phyloP scores from a whole-genome alignment of 2,329 filamentous ascomycete genomes.

The Pestalotiopsis sp. region DNA sequence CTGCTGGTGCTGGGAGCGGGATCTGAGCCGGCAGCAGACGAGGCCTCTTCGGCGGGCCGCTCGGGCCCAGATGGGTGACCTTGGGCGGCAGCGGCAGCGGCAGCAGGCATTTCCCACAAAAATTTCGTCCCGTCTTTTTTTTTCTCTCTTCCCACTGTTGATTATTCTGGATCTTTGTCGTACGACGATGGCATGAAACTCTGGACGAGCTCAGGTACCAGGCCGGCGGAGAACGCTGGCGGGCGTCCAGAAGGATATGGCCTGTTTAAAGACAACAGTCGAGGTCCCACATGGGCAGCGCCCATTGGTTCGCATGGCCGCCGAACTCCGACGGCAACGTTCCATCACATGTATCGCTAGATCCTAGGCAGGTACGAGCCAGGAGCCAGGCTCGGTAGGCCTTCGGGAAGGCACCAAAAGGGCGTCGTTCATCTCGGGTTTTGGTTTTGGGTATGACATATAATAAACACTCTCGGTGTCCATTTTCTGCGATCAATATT shows the following conservation, averaged over 20 bases:
- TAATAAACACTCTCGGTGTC: background rate
- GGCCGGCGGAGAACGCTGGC: conserved; percentile 12
- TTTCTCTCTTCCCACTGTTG: background rate
- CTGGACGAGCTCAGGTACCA: background rate
- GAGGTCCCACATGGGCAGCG: background rate
- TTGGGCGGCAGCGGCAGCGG: background rate
- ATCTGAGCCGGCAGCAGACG: background rate
- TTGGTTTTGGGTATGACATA: background rate
- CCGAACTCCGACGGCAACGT: conserved; percentile 1
- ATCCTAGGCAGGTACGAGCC: background rate
- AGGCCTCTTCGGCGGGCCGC: conserved; percentile 1
- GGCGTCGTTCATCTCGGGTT: too few relatives aligned
- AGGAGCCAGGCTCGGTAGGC: background rate
- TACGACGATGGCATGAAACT: conserved; percentile 5
- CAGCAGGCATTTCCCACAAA: background rate
- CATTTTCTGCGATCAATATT: background rate
- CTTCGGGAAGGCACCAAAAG: too few relatives aligned
- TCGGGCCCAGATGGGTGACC: background rate
- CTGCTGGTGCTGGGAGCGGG: background rate
- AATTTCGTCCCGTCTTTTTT: too few relatives aligned
- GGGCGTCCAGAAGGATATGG: background rate
- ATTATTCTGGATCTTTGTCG: background rate
- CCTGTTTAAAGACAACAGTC: conserved; percentile 1
- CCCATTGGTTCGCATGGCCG: background rate
- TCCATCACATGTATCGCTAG: background rate